Evolutionary conservation across 345 rosid species (phyloP).

Genomic region (Capsella bursapastoris): DNA sequence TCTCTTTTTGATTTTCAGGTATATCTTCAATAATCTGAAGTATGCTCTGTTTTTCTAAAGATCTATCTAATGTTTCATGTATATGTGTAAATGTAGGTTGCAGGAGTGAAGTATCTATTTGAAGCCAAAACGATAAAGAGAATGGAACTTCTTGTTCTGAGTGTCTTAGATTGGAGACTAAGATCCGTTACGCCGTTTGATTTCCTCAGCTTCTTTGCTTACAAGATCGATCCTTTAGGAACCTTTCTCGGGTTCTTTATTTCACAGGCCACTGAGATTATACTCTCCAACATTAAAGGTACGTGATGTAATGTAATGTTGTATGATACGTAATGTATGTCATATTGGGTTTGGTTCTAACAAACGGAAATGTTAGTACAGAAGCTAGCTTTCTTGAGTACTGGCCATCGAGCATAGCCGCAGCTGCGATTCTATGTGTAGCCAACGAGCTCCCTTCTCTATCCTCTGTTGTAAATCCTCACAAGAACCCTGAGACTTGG

Average conservation of each 20-base stretch:
- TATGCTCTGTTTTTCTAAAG: background rate
- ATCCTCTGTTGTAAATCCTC: slow-evolving; percentile 60
- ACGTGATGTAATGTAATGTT: slow-evolving; percentile 1
- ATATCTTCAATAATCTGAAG: background rate
- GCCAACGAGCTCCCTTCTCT: slow-evolving; percentile 80
- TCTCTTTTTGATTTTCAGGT: slow-evolving; percentile 90
- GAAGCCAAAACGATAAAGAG: slow-evolving; percentile 83
- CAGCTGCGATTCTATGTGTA: slow-evolving; percentile 85
- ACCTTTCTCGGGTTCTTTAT: slow-evolving; percentile 60
- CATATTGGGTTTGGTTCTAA: slow-evolving; percentile 10
- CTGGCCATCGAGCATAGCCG: slow-evolving; percentile 93
- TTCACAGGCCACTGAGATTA: slow-evolving; percentile 73
- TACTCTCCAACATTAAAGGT: slow-evolving; percentile 88
- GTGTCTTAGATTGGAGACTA: slow-evolving; percentile 89
- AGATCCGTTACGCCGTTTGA: slow-evolving; percentile 90
- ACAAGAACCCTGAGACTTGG: slow-evolving; percentile 91
- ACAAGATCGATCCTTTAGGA: slow-evolving; percentile 80
- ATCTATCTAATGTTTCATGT: background rate
- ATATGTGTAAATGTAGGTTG: slow-evolving; percentile 51
- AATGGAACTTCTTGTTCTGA: slow-evolving; percentile 92
- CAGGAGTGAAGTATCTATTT: slow-evolving; percentile 73
- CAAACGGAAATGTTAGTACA: slow-evolving; percentile 38
- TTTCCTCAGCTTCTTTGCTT: slow-evolving; percentile 83
- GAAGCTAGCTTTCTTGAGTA: slow-evolving; percentile 88
- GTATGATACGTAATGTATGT: background rate